Evolutionary conservation across 1,284 basidiomycete genomes (phyloP), one percentile per base, ranked within the genome.

Genomic region (Ganoderma lucidum): DNA sequence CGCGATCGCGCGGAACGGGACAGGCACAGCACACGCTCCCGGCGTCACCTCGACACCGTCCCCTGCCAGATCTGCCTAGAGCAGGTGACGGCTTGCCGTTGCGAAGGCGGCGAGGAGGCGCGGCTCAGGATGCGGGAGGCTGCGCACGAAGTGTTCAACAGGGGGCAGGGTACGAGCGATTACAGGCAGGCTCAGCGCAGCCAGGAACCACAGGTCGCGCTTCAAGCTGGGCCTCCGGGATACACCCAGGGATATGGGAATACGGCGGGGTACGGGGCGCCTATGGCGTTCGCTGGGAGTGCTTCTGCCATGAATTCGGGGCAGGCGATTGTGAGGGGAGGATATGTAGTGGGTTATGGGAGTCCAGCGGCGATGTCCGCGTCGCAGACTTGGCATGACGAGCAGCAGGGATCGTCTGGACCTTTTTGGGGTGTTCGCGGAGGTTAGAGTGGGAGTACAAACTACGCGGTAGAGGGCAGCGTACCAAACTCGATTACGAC

Each of bases 61-160:
- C 58, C 58, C 12, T 60, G 58, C 58, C 58, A 60, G 19, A 28
- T 60, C 39, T 60, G 58, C 23, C 58, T 60, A 6, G 14, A 41
- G 19, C 23, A 37, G 9, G 30, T 12, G 3, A 23, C 37, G 9
- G 9, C 39, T 10, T 60, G 58, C 58, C 6, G 14, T 4, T 60
- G 58, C 58, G 10, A 2, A 23, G 58, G 58, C 23, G 58, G n/a
- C 35, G 37, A 41, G 58, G n/a, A 39, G 12, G 58, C 37, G 39
- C 58, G 23, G 37, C 35, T 60, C 19, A 4, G 12, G 62, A 14
- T 70, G 39, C 48, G 60, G 23, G 30, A 17, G 19, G 41, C 37
- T 32, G 44, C 42, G 56, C n/a, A 23, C 17, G 42, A 48, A 19
- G 59, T 51, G 58, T 39, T 51, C 48, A 28, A 45, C 64, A 10